Evolutionary conservation across 768 basidiomycete genomes (phyloP).

Genomic region (Cantharellus anzutake): DNA sequence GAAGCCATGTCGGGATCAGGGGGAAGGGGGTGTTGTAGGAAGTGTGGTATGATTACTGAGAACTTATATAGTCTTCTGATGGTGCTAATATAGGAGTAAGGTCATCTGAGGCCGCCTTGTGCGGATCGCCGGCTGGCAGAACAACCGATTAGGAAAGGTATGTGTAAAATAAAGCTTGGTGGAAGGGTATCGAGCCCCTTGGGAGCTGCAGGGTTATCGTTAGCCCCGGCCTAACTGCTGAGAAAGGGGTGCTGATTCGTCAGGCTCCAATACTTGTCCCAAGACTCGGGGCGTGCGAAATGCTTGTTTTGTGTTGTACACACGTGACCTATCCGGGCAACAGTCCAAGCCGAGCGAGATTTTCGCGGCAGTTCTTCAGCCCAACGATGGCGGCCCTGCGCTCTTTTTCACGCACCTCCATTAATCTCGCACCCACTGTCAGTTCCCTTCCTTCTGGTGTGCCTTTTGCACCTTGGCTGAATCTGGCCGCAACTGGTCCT

Average conservation of each 20-base stretch:
- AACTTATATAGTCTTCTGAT: no score
- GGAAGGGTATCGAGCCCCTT: no score
- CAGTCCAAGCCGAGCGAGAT: background rate
- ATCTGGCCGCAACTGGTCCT: constrained; percentile 48
- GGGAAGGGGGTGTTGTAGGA: background rate
- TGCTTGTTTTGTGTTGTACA: background rate
- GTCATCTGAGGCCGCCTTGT: no score
- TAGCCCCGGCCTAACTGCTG: no score
- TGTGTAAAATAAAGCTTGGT: no score
- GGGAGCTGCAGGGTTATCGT: no score
- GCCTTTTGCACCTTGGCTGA: constrained; percentile 56
- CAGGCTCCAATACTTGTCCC: no score
- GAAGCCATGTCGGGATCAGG: background rate
- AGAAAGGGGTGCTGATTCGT: no score
- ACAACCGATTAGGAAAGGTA: no score
- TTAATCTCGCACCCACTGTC: constrained; percentile 67
- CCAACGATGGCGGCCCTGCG: background rate
- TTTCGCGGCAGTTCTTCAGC: background rate
- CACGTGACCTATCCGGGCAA: background rate
- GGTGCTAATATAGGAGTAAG: no score
- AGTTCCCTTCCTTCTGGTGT: constrained; percentile 63
- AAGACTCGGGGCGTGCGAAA: no score
- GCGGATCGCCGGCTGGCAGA: no score
- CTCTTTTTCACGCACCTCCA: constrained; percentile 4
- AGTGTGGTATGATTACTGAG: background rate